These are phyloP conservation scores for Fonsecaea multimorphosa DNA, from an alignment of 2,329 filamentous ascomycete genomes.

Conservation along the genomic window DNA sequence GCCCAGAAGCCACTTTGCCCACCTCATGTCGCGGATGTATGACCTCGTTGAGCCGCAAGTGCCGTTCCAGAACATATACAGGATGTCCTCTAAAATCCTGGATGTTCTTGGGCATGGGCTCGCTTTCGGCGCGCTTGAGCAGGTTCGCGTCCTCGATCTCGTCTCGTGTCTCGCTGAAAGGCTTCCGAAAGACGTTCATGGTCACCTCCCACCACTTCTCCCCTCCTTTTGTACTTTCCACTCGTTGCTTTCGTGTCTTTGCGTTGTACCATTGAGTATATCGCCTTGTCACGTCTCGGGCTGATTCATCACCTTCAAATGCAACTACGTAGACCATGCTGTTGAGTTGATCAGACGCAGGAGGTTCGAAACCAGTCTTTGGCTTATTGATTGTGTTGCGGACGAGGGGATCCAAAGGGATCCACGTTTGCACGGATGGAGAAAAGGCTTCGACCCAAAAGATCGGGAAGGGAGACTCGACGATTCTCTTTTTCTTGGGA, in stretches of 20 bases:
- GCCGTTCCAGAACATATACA: slow-evolving; percentile 80
- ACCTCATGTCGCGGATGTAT: slow-evolving; percentile 73
- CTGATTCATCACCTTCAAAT: slow-evolving; percentile 79
- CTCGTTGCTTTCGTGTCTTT: slow-evolving; percentile 81
- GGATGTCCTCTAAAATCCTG: slow-evolving; percentile 89
- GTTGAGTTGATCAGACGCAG: slow-evolving; percentile 76
- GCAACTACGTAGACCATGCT: slow-evolving; percentile 81
- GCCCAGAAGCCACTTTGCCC: slow-evolving; percentile 76
- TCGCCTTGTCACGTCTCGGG: slow-evolving; percentile 82
- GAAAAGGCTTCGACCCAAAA: slow-evolving; percentile 97
- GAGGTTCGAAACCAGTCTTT: slow-evolving; percentile 75
- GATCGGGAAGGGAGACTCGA: slow-evolving; percentile 77
- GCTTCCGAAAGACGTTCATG: slow-evolving; percentile 50
- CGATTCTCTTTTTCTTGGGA: slow-evolving; percentile 29
- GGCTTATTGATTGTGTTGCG: slow-evolving; percentile 80
- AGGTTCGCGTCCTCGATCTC: slow-evolving; percentile 84
- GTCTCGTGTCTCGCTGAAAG: slow-evolving; percentile 68
- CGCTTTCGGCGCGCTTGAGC: slow-evolving; percentile 70
- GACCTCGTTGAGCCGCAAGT: slow-evolving; percentile 82
- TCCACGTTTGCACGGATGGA: slow-evolving; percentile 85
- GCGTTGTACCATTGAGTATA: slow-evolving; percentile 89
- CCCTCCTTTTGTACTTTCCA: slow-evolving; percentile 70
- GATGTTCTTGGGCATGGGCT: slow-evolving; percentile 85
- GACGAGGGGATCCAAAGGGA: slow-evolving; percentile 83
- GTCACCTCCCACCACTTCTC: slow-evolving; percentile 61